Conservation (phyloP, 2,329 filamentous ascomycete genomes). For the Arthrinium puccinioides region DNA sequence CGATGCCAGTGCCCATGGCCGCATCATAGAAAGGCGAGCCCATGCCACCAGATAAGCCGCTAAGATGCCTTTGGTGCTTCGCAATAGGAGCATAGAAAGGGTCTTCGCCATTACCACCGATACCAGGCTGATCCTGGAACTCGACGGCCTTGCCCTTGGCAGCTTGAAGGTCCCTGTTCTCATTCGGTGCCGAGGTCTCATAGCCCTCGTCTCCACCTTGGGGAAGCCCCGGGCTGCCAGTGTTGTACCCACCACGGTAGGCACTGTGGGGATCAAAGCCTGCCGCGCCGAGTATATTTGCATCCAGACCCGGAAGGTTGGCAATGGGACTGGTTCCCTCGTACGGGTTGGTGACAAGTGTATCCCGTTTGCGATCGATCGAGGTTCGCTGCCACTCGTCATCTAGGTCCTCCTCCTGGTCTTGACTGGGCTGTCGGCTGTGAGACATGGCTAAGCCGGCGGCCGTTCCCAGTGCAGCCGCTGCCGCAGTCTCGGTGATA, state of each 20-base stretch:
- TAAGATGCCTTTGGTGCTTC: constrained; percentile 61
- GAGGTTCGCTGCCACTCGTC: constrained; percentile 59
- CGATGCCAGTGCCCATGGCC: constrained; percentile 78
- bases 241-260: constrained; percentile 39
- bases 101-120: constrained; percentile 51
- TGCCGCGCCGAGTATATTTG: constrained; percentile 36
- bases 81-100: constrained; percentile 51
- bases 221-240: constrained; percentile 52
- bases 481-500: constrained; percentile 39
- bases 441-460: constrained; percentile 38
- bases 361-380: constrained; percentile 58
- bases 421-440: constrained; percentile 47
- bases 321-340: constrained; percentile 57
- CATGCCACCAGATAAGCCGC: constrained; percentile 89
- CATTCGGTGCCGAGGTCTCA: constrained; percentile 64
- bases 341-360: constrained; percentile 60
- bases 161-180: constrained; percentile 42
- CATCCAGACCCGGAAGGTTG: constrained; percentile 43
- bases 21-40: constrained; percentile 84
- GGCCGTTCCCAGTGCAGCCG: constrained; percentile 45
- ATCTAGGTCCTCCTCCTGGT: constrained; percentile 56
- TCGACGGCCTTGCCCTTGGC: constrained; percentile 50
- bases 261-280: constrained; percentile 26
- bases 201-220: constrained; percentile 86
- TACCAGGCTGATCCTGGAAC: constrained; percentile 44